A percentile compares a stretch with the other conserved stretches of the same genome.
These are phyloP conservation scores for Udeniomyces megalosporus DNA, from an alignment of 768 basidiomycete genomes.

Conservation along the genomic window DNA sequence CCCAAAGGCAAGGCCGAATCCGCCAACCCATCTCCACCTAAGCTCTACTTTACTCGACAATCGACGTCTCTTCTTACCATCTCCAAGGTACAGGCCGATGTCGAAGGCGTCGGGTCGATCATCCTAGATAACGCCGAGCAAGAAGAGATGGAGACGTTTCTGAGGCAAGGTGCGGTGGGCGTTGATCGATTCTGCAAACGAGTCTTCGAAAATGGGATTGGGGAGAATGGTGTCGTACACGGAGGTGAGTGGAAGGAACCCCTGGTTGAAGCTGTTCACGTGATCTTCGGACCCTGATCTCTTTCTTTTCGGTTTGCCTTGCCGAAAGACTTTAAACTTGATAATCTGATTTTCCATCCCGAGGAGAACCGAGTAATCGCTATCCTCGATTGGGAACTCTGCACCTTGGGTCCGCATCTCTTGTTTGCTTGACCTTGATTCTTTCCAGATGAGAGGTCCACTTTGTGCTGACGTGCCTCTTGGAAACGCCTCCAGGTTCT, in stretches of 20 bases:
- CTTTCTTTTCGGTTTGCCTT: too few species aligned
- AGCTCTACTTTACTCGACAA: slow-evolving; percentile 81
- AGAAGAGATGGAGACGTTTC: not conserved
- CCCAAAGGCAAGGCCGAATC: slow-evolving; percentile 62
- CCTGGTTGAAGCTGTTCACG: too few species aligned
- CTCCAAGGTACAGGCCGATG: slow-evolving; percentile 58
- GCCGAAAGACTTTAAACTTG: slow-evolving; percentile 98
- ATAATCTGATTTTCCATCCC: slow-evolving; percentile 82
- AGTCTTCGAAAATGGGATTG: slow-evolving; percentile 39
- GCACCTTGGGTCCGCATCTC: slow-evolving; percentile 93
- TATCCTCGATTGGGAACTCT: slow-evolving; percentile 94
- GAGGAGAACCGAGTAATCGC: slow-evolving; percentile 84
- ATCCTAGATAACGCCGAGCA: slow-evolving; percentile 29
- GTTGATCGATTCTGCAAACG: not conserved
- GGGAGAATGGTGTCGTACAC: slow-evolving; percentile 50
- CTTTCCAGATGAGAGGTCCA: too few species aligned
- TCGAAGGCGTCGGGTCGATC: slow-evolving; percentile 48
- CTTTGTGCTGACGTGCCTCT: too few species aligned
- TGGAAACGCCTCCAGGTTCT: slow-evolving; percentile 4
- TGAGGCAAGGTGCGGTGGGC: not conserved
- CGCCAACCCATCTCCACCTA: slow-evolving; percentile 81
- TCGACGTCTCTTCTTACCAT: slow-evolving; percentile 74
- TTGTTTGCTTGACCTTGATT: too few species aligned
- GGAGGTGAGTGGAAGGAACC: too few species aligned
- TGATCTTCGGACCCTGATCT: slow-evolving; percentile 39